These are phyloP conservation scores for Boletus speciosus DNA, from an alignment of 768 basidiomycete genomes.

Conservation along the genomic window DNA sequence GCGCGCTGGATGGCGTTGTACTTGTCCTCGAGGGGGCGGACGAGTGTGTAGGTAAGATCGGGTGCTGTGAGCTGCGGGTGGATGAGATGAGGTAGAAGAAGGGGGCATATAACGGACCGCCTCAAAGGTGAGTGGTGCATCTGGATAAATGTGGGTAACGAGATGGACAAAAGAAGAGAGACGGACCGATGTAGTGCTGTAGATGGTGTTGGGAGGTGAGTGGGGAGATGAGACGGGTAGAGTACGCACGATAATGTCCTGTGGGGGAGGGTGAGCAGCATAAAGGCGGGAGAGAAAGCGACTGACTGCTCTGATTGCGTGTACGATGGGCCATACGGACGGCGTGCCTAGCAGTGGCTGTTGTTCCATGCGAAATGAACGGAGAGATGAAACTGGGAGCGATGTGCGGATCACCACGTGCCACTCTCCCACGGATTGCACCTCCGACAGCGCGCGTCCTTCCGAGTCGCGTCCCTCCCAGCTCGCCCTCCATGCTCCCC, in stretches of 20 bases:
- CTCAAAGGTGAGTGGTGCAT: slow-evolving; percentile 81
- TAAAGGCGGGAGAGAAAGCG: slow-evolving; percentile 3
- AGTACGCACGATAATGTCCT: slow-evolving; percentile 60
- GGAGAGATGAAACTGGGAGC: too few relatives aligned
- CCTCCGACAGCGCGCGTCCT: slow-evolving; percentile 34
- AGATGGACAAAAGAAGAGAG: not conserved
- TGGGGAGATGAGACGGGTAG: too few relatives aligned
- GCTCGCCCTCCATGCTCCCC: slow-evolving; percentile 29
- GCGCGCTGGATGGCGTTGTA: slow-evolving; percentile 67
- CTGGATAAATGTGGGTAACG: slow-evolving; percentile 35
- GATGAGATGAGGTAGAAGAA: slow-evolving; percentile 7
- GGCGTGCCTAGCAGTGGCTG: slow-evolving; percentile 47
- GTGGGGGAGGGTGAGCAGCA: not conserved
- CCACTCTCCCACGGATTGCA: slow-evolving; percentile 24
- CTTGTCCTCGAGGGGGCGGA: slow-evolving; percentile 85
- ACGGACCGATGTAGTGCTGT: slow-evolving; percentile 68
- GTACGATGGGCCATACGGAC: slow-evolving; percentile 79
- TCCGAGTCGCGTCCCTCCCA: slow-evolving; percentile 29
- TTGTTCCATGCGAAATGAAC: slow-evolving; percentile 24
- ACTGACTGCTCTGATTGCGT: slow-evolving; percentile 62
- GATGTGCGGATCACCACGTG: not conserved
- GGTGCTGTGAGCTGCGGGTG: slow-evolving; percentile 65
- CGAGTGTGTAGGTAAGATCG: slow-evolving; percentile 86
- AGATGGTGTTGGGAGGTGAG: not conserved
- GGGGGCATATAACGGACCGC: slow-evolving; percentile 47